Conservation (phyloP, 345 rosid species). For the Pugionium cornutum region DNA sequence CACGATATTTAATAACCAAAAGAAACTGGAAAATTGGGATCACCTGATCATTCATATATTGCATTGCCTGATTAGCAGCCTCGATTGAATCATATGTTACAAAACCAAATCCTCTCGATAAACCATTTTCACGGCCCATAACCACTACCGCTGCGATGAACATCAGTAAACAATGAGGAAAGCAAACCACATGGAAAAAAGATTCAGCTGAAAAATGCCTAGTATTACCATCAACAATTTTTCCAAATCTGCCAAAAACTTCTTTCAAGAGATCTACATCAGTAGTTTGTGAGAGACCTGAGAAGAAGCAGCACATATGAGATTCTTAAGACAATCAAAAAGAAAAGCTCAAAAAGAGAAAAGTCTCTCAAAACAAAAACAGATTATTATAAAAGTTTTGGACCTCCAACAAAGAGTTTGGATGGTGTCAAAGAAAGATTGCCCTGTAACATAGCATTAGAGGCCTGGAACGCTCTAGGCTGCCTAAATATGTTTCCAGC, state of each 20-base stretch:
- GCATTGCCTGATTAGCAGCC: slow-evolving; percentile 34
- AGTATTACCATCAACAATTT: slow-evolving; percentile 35
- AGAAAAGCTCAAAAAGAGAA: slow-evolving; percentile 3
- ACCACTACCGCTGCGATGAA: slow-evolving; percentile 35
- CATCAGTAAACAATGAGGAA: slow-evolving; percentile 19
- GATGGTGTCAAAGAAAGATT: slow-evolving; percentile 42
- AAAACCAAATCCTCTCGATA: slow-evolving; percentile 36
- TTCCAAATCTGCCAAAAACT: slow-evolving; percentile 38
- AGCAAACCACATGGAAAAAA: slow-evolving; percentile 1
- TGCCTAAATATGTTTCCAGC: slow-evolving; percentile 43
- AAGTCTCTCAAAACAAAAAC: background rate
- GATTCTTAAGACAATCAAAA: slow-evolving; percentile 16
- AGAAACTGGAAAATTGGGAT: slow-evolving; percentile 18
- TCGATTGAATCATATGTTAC: slow-evolving; percentile 34
- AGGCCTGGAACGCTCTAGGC: slow-evolving; percentile 37
- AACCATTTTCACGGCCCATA: slow-evolving; percentile 40
- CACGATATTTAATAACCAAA: slow-evolving; percentile 22
- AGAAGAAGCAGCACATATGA: background rate
- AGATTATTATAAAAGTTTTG: background rate
- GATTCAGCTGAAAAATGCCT: background rate
- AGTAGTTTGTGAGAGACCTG: slow-evolving; percentile 35
- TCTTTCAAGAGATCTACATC: slow-evolving; percentile 35
- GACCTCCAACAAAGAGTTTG: slow-evolving; percentile 40
- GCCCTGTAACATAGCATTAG: slow-evolving; percentile 38
- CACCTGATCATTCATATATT: slow-evolving; percentile 32